These are phyloP conservation scores for Litsea cubeba DNA, from an alignment of 164 flowering plant species.

Conservation along the genomic window DNA sequence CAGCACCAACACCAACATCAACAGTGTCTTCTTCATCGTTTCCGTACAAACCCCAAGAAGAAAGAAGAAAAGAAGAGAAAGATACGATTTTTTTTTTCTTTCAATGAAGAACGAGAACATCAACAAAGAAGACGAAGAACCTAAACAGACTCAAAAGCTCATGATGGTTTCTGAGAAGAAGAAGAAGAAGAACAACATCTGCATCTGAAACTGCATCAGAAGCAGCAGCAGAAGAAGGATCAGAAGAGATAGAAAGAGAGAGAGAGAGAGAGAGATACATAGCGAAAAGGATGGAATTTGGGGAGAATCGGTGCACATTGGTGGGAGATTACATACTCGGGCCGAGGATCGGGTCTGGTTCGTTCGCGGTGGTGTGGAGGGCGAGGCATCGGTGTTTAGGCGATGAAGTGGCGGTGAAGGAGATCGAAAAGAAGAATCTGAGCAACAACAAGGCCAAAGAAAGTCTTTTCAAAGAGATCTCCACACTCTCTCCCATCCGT, in stretches of 20 bases:
- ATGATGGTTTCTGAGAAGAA: background rate
- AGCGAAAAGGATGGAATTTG: background rate
- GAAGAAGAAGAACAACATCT: background rate
- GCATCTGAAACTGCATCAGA: no score
- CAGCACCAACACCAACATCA: no score
- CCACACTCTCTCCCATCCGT: slow-evolving; percentile 36
- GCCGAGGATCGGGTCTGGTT: slow-evolving; percentile 49
- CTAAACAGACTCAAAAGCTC: background rate
- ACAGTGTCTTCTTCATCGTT: background rate
- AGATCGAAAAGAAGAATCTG: slow-evolving; percentile 45
- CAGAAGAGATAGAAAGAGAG: background rate
- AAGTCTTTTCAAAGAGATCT: slow-evolving; percentile 42
- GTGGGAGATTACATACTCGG: slow-evolving; percentile 51
- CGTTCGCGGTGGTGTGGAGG: slow-evolving; percentile 53
- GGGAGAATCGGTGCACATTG: slow-evolving; percentile 19
- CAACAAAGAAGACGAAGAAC: no score
- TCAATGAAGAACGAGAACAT: no score
- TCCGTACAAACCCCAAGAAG: background rate
- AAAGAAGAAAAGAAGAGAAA: no score
- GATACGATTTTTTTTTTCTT: no score
- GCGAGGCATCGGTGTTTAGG: slow-evolving; percentile 35
- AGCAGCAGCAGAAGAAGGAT: background rate
- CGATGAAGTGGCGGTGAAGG: slow-evolving; percentile 43
- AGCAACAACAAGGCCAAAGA: slow-evolving; percentile 30
- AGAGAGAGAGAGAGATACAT: background rate